Evolutionary conservation across 352 stramenopile genomes (phyloP).

Genomic region (Phytophthora sansomeana): DNA sequence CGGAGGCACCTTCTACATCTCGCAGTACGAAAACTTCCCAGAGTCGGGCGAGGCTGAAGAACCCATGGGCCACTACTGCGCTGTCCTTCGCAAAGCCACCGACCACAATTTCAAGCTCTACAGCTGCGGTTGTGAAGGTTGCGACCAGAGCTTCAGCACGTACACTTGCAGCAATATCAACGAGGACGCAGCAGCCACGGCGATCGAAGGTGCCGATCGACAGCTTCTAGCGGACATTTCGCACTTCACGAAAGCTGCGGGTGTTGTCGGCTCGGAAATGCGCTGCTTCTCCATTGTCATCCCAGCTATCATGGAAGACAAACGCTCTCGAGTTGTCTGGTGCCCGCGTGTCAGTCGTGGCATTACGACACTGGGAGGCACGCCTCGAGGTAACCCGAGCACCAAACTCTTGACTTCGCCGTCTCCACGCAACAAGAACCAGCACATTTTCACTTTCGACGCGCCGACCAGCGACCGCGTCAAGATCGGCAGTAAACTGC

Average conservation of each 20-base stretch:
- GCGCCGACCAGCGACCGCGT: slow-evolving; percentile 73
- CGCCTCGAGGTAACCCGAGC: slow-evolving; percentile 58
- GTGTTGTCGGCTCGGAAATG: slow-evolving; percentile 82
- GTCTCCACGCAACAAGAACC: slow-evolving; percentile 68
- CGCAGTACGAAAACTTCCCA: slow-evolving; percentile 90
- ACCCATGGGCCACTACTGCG: slow-evolving; percentile 78
- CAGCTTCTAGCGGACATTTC: slow-evolving; percentile 88
- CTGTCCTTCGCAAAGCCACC: slow-evolving; percentile 71
- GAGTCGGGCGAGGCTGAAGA: slow-evolving; percentile 55
- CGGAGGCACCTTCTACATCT: slow-evolving; percentile 90
- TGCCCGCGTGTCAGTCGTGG: slow-evolving; percentile 76
- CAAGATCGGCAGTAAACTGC: slow-evolving; percentile 86
- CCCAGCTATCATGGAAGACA: slow-evolving; percentile 84
- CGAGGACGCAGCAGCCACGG: slow-evolving; percentile 45
- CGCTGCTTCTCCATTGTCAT: slow-evolving; percentile 84
- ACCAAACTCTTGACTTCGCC: slow-evolving; percentile 74
- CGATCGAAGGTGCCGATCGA: slow-evolving; percentile 59
- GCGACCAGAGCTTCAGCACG: slow-evolving; percentile 84
- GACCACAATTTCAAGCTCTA: slow-evolving; percentile 91
- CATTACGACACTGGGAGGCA: slow-evolving; percentile 68
- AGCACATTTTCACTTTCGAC: slow-evolving; percentile 84
- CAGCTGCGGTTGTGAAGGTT: slow-evolving; percentile 88
- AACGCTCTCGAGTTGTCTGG: slow-evolving; percentile 83
- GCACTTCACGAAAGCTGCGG: slow-evolving; percentile 83
- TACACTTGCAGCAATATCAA: slow-evolving; percentile 86